Evolutionary conservation across 2,329 filamentous ascomycete species (phyloP), one percentile per base, ranked within the genome.

Genomic region (Metarhizium guizhouense): DNA sequence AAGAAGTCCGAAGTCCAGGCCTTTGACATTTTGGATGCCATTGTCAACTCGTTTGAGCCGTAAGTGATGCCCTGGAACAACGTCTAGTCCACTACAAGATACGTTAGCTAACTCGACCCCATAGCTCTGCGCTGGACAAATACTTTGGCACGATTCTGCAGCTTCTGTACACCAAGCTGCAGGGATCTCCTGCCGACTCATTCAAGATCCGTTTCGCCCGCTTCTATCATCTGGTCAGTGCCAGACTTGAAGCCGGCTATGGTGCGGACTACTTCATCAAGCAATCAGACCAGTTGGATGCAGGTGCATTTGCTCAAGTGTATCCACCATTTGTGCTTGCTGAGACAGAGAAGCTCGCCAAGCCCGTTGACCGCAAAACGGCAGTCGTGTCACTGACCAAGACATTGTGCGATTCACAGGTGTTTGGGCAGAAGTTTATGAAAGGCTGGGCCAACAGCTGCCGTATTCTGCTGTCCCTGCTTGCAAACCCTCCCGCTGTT

Each of bases 361-460:
- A 90, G 4, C 92, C 94, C 1, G 78, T 90, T 36, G 95, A 99
- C 68, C 89, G 94, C 64, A 99, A 99, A 74, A 86, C 88, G 2
- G 94, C 93, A 2, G 92, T 96, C 20, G 83, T 99, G 38, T 96
- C 92, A 1, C 85, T 96, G 61, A 93, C 93, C 40, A 96, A 95
- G 75, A 95, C 91, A 1, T 77, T 97, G 29, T 88, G 90, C 61
- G 88, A 95, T 70, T 95, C 90, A 7, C 78, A 86, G 62, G 85
- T 88, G 0, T 97, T 99, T 66, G 87, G 88, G 0, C 80, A 85
- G 55, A 84, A 86, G 58, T 94, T 93, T 67, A 81, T 86, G 64
- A 93, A 94, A 72, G 92, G 94, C 47, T 99, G 95, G 94, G 84
- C 81, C 4, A 87, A 90, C 68, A 96, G 91, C 3, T 94, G 90